A percentile compares a stretch with the other conserved stretches of the same genome.
Evolutionary conservation across 495 filamentous ascomycete species (phyloP).

Genomic region (Geoglossum glabrum): DNA sequence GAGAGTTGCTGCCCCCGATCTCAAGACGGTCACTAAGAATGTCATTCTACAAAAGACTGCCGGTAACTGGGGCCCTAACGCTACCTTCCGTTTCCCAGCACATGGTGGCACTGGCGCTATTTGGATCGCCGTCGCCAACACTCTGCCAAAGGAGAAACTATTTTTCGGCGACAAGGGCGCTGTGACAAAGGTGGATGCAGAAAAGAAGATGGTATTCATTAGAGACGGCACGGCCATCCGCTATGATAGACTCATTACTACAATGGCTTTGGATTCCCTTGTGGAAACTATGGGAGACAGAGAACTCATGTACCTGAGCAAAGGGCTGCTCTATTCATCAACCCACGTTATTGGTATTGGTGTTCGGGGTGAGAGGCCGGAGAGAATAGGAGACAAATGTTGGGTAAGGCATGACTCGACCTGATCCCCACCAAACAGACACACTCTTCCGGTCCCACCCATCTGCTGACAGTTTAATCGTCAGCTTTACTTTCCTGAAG

Average conservation of each 20-base stretch:
- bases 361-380: constrained; percentile 77
- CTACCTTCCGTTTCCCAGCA: constrained; percentile 96
- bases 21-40: constrained; percentile 89
- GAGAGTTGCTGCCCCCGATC: constrained; percentile 90
- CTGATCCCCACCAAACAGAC: not conserved
- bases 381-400: constrained; percentile 98
- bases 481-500: constrained; percentile 95
- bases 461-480: not conserved
- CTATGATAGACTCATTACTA: constrained; percentile 83
- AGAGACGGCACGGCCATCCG: constrained; percentile 75
- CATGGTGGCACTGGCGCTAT: constrained; percentile 91
- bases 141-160: constrained; percentile 78
- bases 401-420: constrained; percentile 39
- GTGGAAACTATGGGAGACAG: constrained; percentile 74
- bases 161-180: constrained; percentile 68
- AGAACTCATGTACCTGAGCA: constrained; percentile 62
- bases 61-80: constrained; percentile 95
- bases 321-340: constrained; percentile 87
- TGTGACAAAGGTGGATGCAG: constrained; percentile 69
- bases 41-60: constrained; percentile 91
- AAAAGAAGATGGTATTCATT: constrained; percentile 62
- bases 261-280: constrained; percentile 88
- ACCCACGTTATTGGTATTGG: constrained; percentile 97
- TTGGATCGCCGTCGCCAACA: constrained; percentile 95
- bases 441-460: not conserved